These are phyloP conservation scores for Gonium pectorale DNA, from an alignment of 139 green algal species.

Conservation along the genomic window DNA sequence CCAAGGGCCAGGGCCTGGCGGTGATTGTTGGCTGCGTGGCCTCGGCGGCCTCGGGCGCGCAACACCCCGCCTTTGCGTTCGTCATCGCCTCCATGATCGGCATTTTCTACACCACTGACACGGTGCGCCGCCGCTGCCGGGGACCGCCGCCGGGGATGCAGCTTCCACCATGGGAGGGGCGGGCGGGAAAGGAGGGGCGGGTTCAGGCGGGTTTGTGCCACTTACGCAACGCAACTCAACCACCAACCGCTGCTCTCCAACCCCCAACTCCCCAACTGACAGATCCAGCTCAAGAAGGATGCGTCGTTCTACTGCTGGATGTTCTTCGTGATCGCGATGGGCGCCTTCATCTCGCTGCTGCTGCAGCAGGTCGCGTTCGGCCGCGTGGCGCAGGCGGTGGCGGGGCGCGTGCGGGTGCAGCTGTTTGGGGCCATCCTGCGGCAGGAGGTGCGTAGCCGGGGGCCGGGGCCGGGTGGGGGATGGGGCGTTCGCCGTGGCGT, in stretches of 20 bases:
- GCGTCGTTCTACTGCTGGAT: slow-evolving; percentile 70
- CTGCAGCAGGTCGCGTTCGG: slow-evolving; percentile 65
- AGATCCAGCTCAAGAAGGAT: slow-evolving; percentile 38
- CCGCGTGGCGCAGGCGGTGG: slow-evolving; percentile 73
- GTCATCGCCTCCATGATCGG: slow-evolving; percentile 38
- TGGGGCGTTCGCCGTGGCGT: no score
- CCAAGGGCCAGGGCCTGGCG: slow-evolving; percentile 66
- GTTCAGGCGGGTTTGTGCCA: no score
- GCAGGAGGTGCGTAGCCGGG: slow-evolving; percentile 70
- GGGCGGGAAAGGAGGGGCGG: no score
- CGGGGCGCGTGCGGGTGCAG: slow-evolving; percentile 68
- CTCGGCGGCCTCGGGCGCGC: slow-evolving; percentile 58
- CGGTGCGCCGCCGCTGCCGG: not conserved
- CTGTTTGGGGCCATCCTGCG: slow-evolving; percentile 74
- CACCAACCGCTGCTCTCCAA: no score
- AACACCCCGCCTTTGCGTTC: slow-evolving; percentile 82
- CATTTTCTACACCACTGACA: slow-evolving; percentile 19
- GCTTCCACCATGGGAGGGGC: no score
- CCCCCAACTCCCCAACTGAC: not conserved
- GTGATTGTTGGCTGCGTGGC: slow-evolving; percentile 59
- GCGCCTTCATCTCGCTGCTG: slow-evolving; percentile 51
- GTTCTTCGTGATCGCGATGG: slow-evolving; percentile 76
- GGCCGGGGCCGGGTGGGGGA: no score
- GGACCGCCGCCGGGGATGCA: no score
- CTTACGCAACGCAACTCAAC: no score